Conservation (phyloP, 495 filamentous ascomycete genomes). For the Xylaria longipes region DNA sequence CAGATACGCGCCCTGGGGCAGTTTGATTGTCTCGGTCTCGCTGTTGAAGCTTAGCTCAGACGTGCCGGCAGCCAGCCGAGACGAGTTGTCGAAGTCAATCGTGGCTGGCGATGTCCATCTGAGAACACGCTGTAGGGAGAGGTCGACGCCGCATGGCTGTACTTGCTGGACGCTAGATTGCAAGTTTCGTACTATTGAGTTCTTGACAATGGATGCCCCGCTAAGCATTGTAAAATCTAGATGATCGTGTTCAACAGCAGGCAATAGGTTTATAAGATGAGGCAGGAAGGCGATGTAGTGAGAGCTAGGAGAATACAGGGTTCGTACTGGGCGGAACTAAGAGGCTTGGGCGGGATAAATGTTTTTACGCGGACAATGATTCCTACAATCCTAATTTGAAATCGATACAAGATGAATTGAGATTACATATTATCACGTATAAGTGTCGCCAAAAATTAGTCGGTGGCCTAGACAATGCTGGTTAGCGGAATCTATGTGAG, state of each 20-base stretch:
- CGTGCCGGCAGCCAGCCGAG: slow-evolving; percentile 42
- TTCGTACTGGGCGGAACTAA: neutral
- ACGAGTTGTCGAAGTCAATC: slow-evolving; percentile 54
- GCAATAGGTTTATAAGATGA: neutral
- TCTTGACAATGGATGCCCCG: slow-evolving; percentile 37
- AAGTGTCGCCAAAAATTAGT: neutral
- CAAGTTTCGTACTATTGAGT: slow-evolving; percentile 44
- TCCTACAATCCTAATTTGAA: neutral
- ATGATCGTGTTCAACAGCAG: neutral
- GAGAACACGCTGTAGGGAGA: slow-evolving; percentile 45
- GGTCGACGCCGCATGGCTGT: slow-evolving; percentile 55
- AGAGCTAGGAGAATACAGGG: neutral
- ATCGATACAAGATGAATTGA: neutral
- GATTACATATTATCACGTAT: too few species aligned
- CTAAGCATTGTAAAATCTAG: slow-evolving; percentile 4
- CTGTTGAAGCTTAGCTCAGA: slow-evolving; percentile 35
- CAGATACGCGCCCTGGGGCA: slow-evolving; percentile 45
- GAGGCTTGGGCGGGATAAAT: neutral
- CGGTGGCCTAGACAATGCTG: neutral
- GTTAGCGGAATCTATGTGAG: too few species aligned
- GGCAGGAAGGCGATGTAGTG: neutral
- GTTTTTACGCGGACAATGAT: neutral
- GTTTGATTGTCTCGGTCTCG: slow-evolving; percentile 28
- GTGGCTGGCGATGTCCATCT: slow-evolving; percentile 47
- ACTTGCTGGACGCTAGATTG: slow-evolving; percentile 38